Conservation (phyloP, 78 protist genomes). For the Dictyostelium brefeldianum region DNA sequence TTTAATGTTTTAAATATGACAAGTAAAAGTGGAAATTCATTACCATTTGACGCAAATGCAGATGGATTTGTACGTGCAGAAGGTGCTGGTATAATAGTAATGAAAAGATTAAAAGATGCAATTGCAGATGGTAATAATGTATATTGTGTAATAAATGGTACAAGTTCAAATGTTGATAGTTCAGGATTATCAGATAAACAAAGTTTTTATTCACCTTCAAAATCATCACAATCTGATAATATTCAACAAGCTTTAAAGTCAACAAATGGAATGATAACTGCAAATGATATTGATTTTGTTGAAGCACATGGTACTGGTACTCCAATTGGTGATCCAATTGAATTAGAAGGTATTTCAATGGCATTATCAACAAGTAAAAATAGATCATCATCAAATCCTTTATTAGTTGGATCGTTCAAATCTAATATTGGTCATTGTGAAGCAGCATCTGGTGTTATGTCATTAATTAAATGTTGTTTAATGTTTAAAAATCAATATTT, state of each 20-base stretch:
- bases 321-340: conserved; percentile 82
- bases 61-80: conserved; percentile 94
- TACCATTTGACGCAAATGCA: conserved; percentile 89
- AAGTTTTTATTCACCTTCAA: conserved; percentile 6
- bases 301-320: conserved; percentile 87
- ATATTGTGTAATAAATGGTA: conserved; percentile 36
- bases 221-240: conserved; percentile 26
- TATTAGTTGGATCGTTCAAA: conserved; percentile 80
- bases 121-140: conserved; percentile 15
- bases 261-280: neutral
- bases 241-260: neutral
- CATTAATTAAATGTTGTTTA: conserved; percentile 57
- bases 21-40: too few relatives aligned
- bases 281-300: conserved; percentile 25
- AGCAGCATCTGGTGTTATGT: conserved; percentile 48
- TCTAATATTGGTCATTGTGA: conserved; percentile 88
- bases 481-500: conserved; percentile 32
- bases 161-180: conserved; percentile 35
- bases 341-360: conserved; percentile 21
- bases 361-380: neutral
- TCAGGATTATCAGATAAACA: neutral
- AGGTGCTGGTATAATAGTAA: conserved; percentile 20
- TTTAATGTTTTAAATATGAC: too few relatives aligned
- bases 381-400: neutral
- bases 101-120: conserved; percentile 16